Evolutionary conservation across 306 rosid genomes (phyloP).

Genomic region (Acacia acuminata): DNA sequence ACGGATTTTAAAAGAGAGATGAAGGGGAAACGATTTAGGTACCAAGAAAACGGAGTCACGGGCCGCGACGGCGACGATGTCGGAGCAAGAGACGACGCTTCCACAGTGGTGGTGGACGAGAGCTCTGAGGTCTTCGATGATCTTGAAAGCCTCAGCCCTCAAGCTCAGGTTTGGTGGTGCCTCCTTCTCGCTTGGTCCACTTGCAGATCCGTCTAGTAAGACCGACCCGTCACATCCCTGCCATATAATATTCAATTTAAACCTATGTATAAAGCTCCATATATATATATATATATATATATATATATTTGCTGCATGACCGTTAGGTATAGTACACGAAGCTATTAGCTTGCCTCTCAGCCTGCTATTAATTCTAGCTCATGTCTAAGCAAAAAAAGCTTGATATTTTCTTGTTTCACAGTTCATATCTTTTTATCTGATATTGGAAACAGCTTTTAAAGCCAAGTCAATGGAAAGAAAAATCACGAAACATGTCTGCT

Average conservation of each 20-base stretch:
- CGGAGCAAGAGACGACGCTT: conserved; percentile 65
- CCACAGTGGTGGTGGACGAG: conserved; percentile 49
- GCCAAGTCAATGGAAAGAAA: neutral
- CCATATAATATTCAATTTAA: neutral
- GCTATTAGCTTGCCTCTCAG: neutral
- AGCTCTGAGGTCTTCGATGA: conserved; percentile 52
- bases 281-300: too few species aligned
- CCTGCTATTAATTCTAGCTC: too few species aligned
- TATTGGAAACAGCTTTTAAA: neutral
- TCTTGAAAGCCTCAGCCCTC: conserved; percentile 50
- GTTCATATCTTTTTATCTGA: neutral
- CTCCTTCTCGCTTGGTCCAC: conserved; percentile 64
- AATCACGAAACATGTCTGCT: neutral
- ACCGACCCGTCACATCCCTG: conserved; percentile 83
- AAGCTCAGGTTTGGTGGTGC: conserved; percentile 60
- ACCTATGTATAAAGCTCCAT: too few species aligned
- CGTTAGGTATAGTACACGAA: neutral
- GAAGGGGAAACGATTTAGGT: neutral
- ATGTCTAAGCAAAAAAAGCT: neutral
- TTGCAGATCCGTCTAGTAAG: conserved; percentile 61
- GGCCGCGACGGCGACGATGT: conserved; percentile 62
- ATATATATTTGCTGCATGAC: neutral
- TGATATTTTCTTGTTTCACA: neutral
- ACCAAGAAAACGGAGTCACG: conserved; percentile 56
- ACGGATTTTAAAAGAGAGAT: neutral